Percentiles rank a stretch among this genome's conserved stretches.
These are phyloP conservation scores for Oryza meridionalis DNA, from an alignment of 176 grass and related monocot genomes.

Conservation along the genomic window DNA sequence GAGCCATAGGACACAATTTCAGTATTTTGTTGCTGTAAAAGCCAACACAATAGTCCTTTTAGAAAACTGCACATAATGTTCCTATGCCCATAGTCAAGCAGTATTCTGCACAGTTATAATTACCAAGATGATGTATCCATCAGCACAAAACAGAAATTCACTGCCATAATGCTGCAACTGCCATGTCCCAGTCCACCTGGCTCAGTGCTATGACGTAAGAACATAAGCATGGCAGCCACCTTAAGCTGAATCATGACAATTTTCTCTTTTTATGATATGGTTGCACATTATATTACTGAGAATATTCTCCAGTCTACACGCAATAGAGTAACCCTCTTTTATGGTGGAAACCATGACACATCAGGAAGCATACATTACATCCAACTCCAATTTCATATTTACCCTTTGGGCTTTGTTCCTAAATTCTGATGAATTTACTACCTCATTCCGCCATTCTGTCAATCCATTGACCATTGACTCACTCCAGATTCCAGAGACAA, in stretches of 20 bases:
- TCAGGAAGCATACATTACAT: no score
- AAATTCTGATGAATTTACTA: not conserved
- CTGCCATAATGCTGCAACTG: not conserved
- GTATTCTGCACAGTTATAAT: not conserved
- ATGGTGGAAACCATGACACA: no score
- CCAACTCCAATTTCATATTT: no score
- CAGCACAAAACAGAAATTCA: not conserved
- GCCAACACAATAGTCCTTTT: not conserved
- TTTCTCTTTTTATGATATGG: no score
- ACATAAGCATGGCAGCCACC: not conserved
- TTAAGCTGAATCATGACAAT: not conserved
- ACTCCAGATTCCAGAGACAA: slow-evolving; percentile 2
- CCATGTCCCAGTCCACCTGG: not conserved
- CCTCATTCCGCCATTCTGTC: not conserved
- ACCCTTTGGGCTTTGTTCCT: not conserved
- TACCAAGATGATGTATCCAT: not conserved
- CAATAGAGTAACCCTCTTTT: no score
- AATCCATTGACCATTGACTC: not conserved
- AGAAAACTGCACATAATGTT: not conserved
- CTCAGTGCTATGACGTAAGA: not conserved
- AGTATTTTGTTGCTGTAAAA: not conserved
- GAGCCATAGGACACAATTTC: not conserved
- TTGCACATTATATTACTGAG: no score
- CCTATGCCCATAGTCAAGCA: not conserved
- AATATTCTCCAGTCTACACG: not conserved